These are phyloP conservation scores for Niveomyces coronatus DNA, from an alignment of 2,329 filamentous ascomycete species.

Conservation along the genomic window DNA sequence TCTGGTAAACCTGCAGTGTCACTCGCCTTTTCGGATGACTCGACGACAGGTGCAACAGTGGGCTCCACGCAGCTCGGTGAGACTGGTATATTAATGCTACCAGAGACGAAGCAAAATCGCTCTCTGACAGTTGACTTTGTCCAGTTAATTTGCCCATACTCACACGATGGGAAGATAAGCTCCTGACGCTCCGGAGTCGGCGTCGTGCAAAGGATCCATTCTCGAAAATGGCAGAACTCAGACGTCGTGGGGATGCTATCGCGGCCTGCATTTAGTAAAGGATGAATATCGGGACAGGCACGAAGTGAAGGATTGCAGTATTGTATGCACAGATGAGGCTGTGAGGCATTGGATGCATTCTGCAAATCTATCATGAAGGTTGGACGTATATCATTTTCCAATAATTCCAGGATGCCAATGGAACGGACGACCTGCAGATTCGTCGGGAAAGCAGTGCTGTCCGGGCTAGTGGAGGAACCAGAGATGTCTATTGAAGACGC, in stretches of 20 bases:
- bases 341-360: constrained; percentile 43
- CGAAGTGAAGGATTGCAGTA: constrained; percentile 61
- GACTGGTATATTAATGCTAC: constrained; percentile 26
- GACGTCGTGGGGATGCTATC: constrained; percentile 30
- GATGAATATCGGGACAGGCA: constrained; percentile 42
- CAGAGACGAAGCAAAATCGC: constrained; percentile 59
- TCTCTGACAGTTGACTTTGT: constrained; percentile 58
- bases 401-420: constrained; percentile 58
- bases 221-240: constrained; percentile 54
- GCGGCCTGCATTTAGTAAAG: constrained; percentile 43
- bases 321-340: constrained; percentile 47
- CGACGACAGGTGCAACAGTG: constrained; percentile 16
- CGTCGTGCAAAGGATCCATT: constrained; percentile 53
- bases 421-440: constrained; percentile 48
- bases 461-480: constrained; percentile 40
- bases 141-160: constrained; percentile 59
- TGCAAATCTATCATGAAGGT: constrained; percentile 65
- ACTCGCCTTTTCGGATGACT: constrained; percentile 12
- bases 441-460: constrained; percentile 35
- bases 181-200: constrained; percentile 42
- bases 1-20: background rate
- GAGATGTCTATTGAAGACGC: constrained; percentile 44
- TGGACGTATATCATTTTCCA: constrained; percentile 68
- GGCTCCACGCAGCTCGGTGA: constrained; percentile 27
- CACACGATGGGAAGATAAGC: constrained; percentile 41